phyloP scores from a whole-genome alignment of 139 green algal species.

The Micractinium conductrix region DNA sequence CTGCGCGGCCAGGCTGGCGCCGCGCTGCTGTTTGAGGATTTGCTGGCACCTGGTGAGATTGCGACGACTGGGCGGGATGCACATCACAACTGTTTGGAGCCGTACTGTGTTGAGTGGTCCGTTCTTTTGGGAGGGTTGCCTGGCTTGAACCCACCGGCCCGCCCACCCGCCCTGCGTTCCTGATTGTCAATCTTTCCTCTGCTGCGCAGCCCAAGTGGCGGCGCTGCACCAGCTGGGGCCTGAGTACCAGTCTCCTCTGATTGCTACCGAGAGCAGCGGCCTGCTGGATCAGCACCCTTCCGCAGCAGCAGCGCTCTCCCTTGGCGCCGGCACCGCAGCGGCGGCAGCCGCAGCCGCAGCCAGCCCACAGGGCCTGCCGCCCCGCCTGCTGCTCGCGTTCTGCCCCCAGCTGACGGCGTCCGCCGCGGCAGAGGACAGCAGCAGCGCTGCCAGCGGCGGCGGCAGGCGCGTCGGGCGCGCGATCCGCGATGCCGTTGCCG shows the following conservation, averaged over 20 bases:
- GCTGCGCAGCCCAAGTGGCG: slow-evolving; percentile 48
- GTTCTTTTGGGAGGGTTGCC: too few relatives aligned
- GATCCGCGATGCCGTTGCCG: slow-evolving; percentile 12
- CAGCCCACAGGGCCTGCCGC: background rate
- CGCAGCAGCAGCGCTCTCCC: slow-evolving; percentile 23
- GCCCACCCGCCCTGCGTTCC: too few relatives aligned
- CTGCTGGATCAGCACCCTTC: slow-evolving; percentile 42
- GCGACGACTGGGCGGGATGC: too few relatives aligned
- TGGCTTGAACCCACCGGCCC: too few relatives aligned
- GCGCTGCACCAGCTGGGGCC: slow-evolving; percentile 49
- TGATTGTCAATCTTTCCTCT: too few relatives aligned
- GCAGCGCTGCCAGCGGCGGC: background rate
- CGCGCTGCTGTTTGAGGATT: slow-evolving; percentile 57
- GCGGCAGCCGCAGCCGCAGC: background rate
- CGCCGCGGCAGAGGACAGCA: background rate
- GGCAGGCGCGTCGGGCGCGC: background rate
- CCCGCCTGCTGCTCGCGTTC: slow-evolving; percentile 17
- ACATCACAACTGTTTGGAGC: too few relatives aligned
- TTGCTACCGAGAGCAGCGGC: slow-evolving; percentile 40
- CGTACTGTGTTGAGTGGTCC: too few relatives aligned
- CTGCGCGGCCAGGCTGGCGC: slow-evolving; percentile 54
- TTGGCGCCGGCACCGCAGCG: background rate
- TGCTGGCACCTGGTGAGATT: slow-evolving; percentile 35
- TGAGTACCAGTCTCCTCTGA: slow-evolving; percentile 46
- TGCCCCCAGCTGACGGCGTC: slow-evolving; percentile 7